Conservation (phyloP, 2,329 filamentous ascomycete species). For the Macroventuria anomochaeta region DNA sequence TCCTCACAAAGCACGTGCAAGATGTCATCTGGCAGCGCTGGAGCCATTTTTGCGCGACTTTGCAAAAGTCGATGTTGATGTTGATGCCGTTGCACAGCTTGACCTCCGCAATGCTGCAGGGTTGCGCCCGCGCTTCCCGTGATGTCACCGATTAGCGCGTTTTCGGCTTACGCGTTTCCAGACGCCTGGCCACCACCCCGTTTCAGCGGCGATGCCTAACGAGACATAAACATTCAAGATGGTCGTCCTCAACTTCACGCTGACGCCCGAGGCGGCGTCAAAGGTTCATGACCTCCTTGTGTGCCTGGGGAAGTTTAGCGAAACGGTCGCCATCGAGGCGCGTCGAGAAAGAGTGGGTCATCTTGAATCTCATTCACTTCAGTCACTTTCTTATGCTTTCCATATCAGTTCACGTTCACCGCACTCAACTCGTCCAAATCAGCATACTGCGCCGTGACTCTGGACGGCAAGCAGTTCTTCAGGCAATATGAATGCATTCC, state of each 20-base stretch:
- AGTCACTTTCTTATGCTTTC: conserved; percentile 26
- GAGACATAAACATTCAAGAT: conserved; percentile 38
- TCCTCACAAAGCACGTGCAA: conserved; percentile 67
- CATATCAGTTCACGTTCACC: conserved; percentile 68
- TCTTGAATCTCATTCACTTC: conserved; percentile 18
- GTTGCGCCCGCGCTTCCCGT: conserved; percentile 13
- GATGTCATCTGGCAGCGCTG: conserved; percentile 63
- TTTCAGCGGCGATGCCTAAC: background rate
- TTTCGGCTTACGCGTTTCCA: conserved; percentile 18
- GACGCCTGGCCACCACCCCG: background rate
- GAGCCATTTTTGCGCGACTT: conserved; percentile 30
- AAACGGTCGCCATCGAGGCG: conserved; percentile 77
- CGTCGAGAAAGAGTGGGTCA: conserved; percentile 67
- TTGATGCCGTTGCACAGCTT: conserved; percentile 18
- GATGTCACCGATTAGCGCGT: conserved; percentile 32
- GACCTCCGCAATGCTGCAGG: conserved; percentile 8
- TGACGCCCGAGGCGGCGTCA: conserved; percentile 74
- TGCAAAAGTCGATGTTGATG: conserved; percentile 10
- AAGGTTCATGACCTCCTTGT: conserved; percentile 75
- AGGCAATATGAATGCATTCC: conserved; percentile 70
- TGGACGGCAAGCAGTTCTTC: conserved; percentile 73
- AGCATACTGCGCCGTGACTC: conserved; percentile 75
- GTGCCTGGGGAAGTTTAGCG: conserved; percentile 80
- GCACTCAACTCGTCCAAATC: conserved; percentile 82
- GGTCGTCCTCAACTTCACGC: conserved; percentile 69